Conservation (phyloP, 208 protist species). For the Borovskyia barvae region DNA sequence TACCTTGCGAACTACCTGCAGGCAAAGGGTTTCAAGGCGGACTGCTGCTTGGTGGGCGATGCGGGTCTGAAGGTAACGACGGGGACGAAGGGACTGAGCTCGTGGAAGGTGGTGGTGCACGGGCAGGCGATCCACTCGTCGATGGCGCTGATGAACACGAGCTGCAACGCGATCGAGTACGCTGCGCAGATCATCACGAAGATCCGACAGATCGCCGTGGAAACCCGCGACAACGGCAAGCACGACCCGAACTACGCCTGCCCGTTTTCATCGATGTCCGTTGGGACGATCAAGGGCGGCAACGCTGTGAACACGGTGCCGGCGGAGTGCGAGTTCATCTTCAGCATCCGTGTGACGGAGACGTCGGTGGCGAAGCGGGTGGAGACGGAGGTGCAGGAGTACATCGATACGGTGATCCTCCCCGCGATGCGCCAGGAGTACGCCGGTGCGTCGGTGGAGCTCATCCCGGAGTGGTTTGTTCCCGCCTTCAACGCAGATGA, state of each 20-base stretch:
- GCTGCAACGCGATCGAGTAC: slow-evolving; percentile 42
- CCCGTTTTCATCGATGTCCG: slow-evolving; percentile 26
- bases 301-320: slow-evolving; percentile 56
- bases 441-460: slow-evolving; percentile 24
- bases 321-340: slow-evolving; percentile 38
- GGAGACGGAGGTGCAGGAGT: slow-evolving; percentile 27
- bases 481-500: slow-evolving; percentile 34
- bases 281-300: slow-evolving; percentile 38
- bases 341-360: slow-evolving; percentile 37
- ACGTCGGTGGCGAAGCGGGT: slow-evolving; percentile 14
- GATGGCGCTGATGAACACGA: slow-evolving; percentile 34
- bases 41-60: slow-evolving; percentile 42
- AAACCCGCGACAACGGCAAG: slow-evolving; percentile 15
- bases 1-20: slow-evolving; percentile 36
- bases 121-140: slow-evolving; percentile 56
- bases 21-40: slow-evolving; percentile 31
- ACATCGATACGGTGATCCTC: slow-evolving; percentile 29
- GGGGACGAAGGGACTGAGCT: slow-evolving; percentile 30
- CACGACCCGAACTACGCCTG: slow-evolving; percentile 27
- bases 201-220: slow-evolving; percentile 27
- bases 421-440: slow-evolving; percentile 43
- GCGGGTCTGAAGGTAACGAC: slow-evolving; percentile 21
- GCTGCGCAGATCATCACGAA: slow-evolving; percentile 42
- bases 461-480: slow-evolving; percentile 9
- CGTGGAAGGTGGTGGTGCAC: slow-evolving; percentile 31